Conservation (phyloP, 1,284 basidiomycete species). For the Macrocystidia cucumis region DNA sequence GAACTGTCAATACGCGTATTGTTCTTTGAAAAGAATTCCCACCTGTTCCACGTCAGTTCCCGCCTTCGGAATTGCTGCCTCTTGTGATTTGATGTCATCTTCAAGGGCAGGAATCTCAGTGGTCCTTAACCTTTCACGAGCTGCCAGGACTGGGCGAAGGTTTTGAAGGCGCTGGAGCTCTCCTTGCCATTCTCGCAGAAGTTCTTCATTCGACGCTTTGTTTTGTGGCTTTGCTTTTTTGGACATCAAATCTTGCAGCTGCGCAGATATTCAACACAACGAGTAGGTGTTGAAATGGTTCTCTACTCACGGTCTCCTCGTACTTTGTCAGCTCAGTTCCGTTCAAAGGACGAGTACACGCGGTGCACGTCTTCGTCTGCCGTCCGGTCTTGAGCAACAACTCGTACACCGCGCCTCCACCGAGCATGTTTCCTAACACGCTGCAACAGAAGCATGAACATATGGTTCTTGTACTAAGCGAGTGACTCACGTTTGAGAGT, state of each 20-base stretch:
- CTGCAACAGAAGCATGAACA: conserved; percentile 9
- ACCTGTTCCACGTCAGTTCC: conserved; percentile 54
- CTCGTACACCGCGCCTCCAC: conserved; percentile 52
- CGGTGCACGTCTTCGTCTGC: conserved; percentile 63
- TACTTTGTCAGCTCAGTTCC: conserved; percentile 56
- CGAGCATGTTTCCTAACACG: conserved; percentile 21
- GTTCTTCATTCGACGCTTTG: conserved; percentile 41
- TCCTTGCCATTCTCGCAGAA: conserved; percentile 54
- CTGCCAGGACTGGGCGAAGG: conserved; percentile 46
- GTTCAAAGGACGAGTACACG: conserved; percentile 69
- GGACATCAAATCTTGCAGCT: conserved; percentile 53
- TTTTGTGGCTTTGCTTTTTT: conserved; percentile 33
- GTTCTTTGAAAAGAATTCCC: conserved; percentile 9
- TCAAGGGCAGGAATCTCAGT: conserved; percentile 66
- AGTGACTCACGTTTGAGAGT: conserved; percentile 44
- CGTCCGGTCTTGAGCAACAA: conserved; percentile 55
- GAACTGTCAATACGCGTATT: conserved; percentile 6
- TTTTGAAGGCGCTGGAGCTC: conserved; percentile 53
- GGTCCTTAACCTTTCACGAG: conserved; percentile 44
- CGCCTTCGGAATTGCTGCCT: conserved; percentile 42
- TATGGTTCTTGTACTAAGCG: conserved; percentile 36
- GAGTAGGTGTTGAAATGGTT: conserved; percentile 14
- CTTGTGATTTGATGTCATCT: conserved; percentile 51
- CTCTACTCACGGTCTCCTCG: conserved; percentile 50
- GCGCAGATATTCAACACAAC: conserved; percentile 1